These are phyloP conservation scores for Pyricularia sp. DNA, from an alignment of 2,329 filamentous ascomycete species.

Conservation along the genomic window DNA sequence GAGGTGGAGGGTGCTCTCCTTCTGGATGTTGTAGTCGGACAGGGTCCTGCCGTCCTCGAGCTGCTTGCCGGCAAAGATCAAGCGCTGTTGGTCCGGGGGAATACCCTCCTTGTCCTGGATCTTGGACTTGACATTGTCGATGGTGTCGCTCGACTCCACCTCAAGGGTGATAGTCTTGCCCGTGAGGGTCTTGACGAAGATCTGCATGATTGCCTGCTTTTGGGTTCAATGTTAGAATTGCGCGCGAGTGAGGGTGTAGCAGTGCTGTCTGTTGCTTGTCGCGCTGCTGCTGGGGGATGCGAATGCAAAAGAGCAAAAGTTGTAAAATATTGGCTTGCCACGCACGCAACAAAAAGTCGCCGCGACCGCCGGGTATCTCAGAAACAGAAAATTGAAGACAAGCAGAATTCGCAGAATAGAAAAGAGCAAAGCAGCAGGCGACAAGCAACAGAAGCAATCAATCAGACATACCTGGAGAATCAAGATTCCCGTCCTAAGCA, in stretches of 20 bases:
- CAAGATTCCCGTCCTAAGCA: constrained; percentile 17
- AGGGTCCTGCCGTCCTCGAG: constrained; percentile 98
- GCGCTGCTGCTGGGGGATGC: neutral
- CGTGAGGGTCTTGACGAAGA: constrained; percentile 82
- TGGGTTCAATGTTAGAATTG: constrained; percentile 17
- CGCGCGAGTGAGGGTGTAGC: neutral
- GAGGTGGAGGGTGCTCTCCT: constrained; percentile 97
- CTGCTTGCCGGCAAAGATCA: constrained; percentile 99
- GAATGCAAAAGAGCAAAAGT: neutral
- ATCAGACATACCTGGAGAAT: constrained; percentile 17
- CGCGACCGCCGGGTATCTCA: constrained; percentile 5
- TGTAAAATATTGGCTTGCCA: neutral
- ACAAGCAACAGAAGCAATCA: constrained; percentile 9
- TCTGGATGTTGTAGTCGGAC: constrained; percentile 99
- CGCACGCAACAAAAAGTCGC: neutral
- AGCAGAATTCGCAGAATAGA: neutral
- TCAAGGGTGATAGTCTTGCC: constrained; percentile 99
- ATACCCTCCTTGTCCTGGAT: constrained; percentile 99
- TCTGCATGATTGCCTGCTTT: constrained; percentile 60
- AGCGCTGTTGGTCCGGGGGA: constrained; percentile 95
- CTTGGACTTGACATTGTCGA: constrained; percentile 99
- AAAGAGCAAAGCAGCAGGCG: neutral
- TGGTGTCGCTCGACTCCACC: constrained; percentile 99
- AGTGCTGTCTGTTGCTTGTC: neutral
- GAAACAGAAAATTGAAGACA: neutral